Evolutionary conservation across 345 rosid species (phyloP).

Genomic region (Gossypium raimondii): DNA sequence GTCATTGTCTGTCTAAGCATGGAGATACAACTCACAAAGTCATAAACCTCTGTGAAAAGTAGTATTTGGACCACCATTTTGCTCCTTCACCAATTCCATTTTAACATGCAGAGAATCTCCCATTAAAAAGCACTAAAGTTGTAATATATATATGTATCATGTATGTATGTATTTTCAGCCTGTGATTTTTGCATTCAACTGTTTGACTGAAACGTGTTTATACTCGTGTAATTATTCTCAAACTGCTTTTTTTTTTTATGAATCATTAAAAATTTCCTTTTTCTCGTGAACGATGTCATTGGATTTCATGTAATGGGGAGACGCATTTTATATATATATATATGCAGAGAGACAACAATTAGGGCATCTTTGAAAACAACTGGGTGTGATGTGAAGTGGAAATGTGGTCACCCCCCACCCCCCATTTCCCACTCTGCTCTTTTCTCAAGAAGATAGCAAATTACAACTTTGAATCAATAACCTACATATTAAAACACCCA

Average conservation of each 20-base stretch:
- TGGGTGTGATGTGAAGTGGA: constrained; percentile 16
- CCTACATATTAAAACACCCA: not conserved
- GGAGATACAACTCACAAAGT: constrained; percentile 29
- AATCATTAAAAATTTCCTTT: constrained; percentile 13
- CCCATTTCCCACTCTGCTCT: not conserved
- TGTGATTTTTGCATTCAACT: constrained; percentile 19
- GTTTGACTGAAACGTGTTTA: constrained; percentile 13
- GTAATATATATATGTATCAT: not conserved
- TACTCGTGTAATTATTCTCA: not conserved
- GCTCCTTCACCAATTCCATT: constrained; percentile 17
- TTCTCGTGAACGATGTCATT: not conserved
- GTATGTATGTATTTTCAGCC: constrained; percentile 7
- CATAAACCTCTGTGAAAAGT: constrained; percentile 31
- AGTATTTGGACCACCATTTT: constrained; percentile 43
- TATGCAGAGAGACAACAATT: not conserved
- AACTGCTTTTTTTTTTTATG: not conserved
- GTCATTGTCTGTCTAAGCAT: constrained; percentile 39
- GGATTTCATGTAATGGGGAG: constrained; percentile 3
- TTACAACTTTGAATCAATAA: not conserved
- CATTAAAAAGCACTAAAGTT: constrained; percentile 25
- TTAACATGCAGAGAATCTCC: constrained; percentile 29
- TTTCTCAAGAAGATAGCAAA: not conserved
- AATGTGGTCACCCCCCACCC: constrained; percentile 21
- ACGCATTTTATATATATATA: not conserved
- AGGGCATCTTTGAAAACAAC: not conserved